Evolutionary conservation across 352 stramenopile species (phyloP).

Genomic region (Phytophthora sojae): DNA sequence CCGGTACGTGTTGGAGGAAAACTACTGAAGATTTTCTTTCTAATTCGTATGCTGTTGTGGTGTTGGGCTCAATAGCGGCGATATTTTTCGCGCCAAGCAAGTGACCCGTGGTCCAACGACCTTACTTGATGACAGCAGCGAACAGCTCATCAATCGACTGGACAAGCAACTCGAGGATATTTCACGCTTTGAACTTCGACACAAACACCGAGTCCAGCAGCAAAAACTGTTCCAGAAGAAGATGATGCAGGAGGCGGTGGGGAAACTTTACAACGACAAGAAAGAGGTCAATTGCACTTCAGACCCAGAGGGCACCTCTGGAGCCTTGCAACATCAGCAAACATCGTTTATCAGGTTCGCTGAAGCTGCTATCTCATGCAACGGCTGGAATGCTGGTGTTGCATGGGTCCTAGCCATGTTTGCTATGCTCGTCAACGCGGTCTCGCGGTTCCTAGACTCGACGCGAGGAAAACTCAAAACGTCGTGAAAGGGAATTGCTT

Average conservation of each 20-base stretch:
- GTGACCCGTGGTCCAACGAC: conserved; percentile 23
- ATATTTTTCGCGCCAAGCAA: conserved; percentile 47
- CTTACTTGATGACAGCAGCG: background rate
- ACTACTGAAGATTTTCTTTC: background rate
- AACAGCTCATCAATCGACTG: conserved; percentile 39
- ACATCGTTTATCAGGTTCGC: conserved; percentile 14
- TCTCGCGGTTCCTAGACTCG: conserved; percentile 26
- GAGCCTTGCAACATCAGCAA: conserved; percentile 16
- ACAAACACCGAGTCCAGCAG: conserved; percentile 47
- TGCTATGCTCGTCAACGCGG: conserved; percentile 19
- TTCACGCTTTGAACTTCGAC: conserved; percentile 49
- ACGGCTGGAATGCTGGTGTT: conserved; percentile 31
- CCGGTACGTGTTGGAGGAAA: conserved; percentile 40
- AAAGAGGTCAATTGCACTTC: conserved; percentile 26
- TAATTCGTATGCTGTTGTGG: conserved; percentile 5
- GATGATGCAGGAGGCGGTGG: conserved; percentile 82
- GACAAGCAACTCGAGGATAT: conserved; percentile 62
- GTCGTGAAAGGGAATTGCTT: conserved; percentile 9
- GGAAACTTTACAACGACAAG: conserved; percentile 80
- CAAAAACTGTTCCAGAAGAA: conserved; percentile 72
- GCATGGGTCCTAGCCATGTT: conserved; percentile 25
- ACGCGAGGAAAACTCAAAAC: conserved; percentile 24
- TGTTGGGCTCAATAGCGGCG: conserved; percentile 29
- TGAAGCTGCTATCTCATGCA: conserved; percentile 16
- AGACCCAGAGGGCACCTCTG: background rate